A percentile compares a stretch with the other conserved stretches of the same genome.
Evolutionary conservation across 2,329 filamentous ascomycete genomes (phyloP).

Genomic region (Penicillium sp.): DNA sequence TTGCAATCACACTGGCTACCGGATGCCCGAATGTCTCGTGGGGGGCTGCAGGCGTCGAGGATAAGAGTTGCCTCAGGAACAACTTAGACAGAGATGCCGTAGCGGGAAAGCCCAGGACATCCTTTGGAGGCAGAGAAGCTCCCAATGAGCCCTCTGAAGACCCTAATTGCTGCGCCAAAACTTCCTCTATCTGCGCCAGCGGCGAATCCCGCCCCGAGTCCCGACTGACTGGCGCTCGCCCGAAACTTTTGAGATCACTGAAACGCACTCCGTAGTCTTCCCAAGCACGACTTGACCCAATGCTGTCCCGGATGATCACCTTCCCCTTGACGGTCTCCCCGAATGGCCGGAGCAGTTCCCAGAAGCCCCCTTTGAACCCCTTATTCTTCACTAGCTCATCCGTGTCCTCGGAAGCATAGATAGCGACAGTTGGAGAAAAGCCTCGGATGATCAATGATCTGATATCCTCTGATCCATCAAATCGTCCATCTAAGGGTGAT

Average conservation of each 20-base stretch:
- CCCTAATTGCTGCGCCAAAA: constrained; percentile 77
- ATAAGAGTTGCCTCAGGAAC: constrained; percentile 82
- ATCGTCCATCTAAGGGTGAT: constrained; percentile 57
- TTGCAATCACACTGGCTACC: constrained; percentile 90
- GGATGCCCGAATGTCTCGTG: constrained; percentile 96
- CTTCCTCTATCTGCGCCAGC: constrained; percentile 70
- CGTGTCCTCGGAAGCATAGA: constrained; percentile 85
- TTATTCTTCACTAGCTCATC: constrained; percentile 79
- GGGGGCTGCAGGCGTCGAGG: constrained; percentile 73
- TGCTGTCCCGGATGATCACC: constrained; percentile 86
- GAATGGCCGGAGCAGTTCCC: constrained; percentile 86
- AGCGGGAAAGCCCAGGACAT: constrained; percentile 38
- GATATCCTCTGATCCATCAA: constrained; percentile 59
- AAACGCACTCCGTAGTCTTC: constrained; percentile 93
- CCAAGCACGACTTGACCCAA: constrained; percentile 77
- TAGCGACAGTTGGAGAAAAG: constrained; percentile 85
- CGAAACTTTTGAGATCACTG: constrained; percentile 62
- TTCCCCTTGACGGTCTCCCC: constrained; percentile 87
- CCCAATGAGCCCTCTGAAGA: constrained; percentile 66
- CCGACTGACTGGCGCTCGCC: constrained; percentile 39
- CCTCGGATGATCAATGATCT: constrained; percentile 74
- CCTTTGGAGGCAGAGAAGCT: constrained; percentile 34
- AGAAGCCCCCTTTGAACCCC: constrained; percentile 78
- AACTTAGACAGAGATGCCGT: constrained; percentile 82
- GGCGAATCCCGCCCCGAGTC: constrained; percentile 44